Evolutionary conservation across 345 rosid genomes (phyloP), one percentile per base, ranked within the genome.

Genomic region (Geranium brycei): DNA sequence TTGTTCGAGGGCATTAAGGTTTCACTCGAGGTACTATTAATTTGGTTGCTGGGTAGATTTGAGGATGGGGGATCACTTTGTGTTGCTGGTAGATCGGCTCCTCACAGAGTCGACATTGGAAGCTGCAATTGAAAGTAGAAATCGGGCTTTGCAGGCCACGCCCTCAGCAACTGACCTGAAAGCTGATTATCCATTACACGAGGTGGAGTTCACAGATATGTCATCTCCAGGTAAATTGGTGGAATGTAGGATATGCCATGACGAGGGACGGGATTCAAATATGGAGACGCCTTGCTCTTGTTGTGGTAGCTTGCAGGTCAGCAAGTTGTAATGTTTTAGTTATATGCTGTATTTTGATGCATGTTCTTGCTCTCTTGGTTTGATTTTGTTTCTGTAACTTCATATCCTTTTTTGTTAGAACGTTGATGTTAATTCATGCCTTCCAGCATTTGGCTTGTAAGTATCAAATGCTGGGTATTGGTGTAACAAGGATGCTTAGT

Each of bases 221-320:
- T 80, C 73, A 1, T 66, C 78, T 58, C 78, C 74, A 0, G 57
- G 77, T 62, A 78, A 79, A 73, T 67, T 89, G 76, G 96, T 80
- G n/a, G 86, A 87, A 59, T 92, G 98, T 72, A 82, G 93, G 79
- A 92, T 92, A 59, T 92, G 98, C 77, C 98, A 87, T 69, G 98
- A 89, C 41, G 96, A 92, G 30, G 98, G 87, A 67, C 77, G 64
- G 57, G 91, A 84, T 75, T 83, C 85, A 1, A 86, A 86, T 38
- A 89, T 92, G 98, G 98, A 92, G 81, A 75, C 85, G 14, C 98
- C 96, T 51, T 89, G 96, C 72, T 81, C 90, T 62, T 92, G 98
- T 64, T 80, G 79, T 51, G 98, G 98, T 62, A 92, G 96, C 83
- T 76, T 92, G 78, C 86, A 92, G 96, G 96, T 88, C 17, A 61